Percentiles rank a stretch among this genome's conserved stretches.
Conservation (phyloP, 192 early-diverging fungal species). For the Mortierella alpina region DNA sequence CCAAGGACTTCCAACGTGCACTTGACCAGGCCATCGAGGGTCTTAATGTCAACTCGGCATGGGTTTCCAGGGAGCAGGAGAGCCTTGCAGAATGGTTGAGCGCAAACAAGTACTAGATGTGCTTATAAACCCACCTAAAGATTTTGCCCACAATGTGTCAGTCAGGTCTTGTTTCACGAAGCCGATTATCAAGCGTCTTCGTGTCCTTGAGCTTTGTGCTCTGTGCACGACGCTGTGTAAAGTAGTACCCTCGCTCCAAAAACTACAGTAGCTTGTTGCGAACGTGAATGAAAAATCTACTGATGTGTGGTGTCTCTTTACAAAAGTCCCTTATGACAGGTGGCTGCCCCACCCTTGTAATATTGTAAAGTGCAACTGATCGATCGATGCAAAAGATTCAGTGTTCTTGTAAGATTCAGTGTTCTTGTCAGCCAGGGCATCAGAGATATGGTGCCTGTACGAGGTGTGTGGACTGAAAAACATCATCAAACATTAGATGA, state of each 20-base stretch:
- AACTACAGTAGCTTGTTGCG: no score
- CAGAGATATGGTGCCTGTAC: not conserved
- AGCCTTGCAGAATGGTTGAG: slow-evolving; percentile 63
- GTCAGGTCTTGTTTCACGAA: not conserved
- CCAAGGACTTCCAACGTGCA: slow-evolving; percentile 71
- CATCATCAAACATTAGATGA: not conserved
- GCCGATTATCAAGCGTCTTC: no score
- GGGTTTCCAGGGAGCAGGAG: slow-evolving; percentile 65
- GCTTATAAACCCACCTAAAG: not conserved
- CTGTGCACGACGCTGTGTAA: no score
- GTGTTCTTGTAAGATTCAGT: not conserved
- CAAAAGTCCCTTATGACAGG: no score
- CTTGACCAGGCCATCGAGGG: slow-evolving; percentile 81
- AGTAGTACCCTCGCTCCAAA: no score
- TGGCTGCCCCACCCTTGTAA: no score
- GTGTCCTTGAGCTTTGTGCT: no score
- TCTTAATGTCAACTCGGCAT: slow-evolving; percentile 68
- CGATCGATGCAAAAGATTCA: not conserved
- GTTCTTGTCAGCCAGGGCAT: not conserved
- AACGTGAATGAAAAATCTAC: no score
- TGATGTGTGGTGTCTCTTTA: no score
- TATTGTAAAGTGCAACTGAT: no score
- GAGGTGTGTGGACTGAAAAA: not conserved
- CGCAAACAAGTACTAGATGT: slow-evolving; percentile 36
- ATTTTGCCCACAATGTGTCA: not conserved